Conservation (phyloP, 352 stramenopile species). For the Peronospora tabacina region DNA sequence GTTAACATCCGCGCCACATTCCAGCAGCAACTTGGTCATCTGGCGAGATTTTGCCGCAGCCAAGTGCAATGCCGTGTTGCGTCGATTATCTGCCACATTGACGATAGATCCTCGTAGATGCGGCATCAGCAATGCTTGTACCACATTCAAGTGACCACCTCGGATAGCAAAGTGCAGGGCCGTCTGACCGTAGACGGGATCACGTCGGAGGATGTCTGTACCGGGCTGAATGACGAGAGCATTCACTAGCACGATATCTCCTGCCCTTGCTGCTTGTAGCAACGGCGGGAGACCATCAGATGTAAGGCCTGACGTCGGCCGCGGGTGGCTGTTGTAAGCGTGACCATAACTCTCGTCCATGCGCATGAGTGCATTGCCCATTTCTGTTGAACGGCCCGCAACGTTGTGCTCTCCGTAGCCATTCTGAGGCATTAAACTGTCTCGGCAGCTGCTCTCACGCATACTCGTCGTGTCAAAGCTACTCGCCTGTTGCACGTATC, state of each 20-base stretch:
- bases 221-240: conserved; percentile 60
- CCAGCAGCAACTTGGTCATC: conserved; percentile 54
- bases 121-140: conserved; percentile 61
- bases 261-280: conserved; percentile 48
- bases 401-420: conserved; percentile 13
- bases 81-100: conserved; percentile 58
- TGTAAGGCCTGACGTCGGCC: conserved; percentile 11
- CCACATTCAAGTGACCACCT: conserved; percentile 50
- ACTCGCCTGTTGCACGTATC: conserved; percentile 27
- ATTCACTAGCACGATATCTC: conserved; percentile 61
- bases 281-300: conserved; percentile 62
- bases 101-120: conserved; percentile 57
- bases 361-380: conserved; percentile 61
- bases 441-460: conserved; percentile 41
- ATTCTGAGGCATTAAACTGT: conserved; percentile 38
- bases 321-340: conserved; percentile 27
- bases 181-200: conserved; percentile 60
- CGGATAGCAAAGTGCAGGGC: conserved; percentile 66
- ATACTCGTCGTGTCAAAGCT: conserved; percentile 60
- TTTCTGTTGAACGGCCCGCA: conserved; percentile 38
- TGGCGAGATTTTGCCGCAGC: conserved; percentile 54
- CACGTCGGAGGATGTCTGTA: conserved; percentile 57
- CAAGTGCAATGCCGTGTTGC: conserved; percentile 55
- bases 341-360: conserved; percentile 63
- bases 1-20: conserved; percentile 49